Evolutionary conservation across 768 basidiomycete genomes (phyloP).

Genomic region (Suillus tomentosus): DNA sequence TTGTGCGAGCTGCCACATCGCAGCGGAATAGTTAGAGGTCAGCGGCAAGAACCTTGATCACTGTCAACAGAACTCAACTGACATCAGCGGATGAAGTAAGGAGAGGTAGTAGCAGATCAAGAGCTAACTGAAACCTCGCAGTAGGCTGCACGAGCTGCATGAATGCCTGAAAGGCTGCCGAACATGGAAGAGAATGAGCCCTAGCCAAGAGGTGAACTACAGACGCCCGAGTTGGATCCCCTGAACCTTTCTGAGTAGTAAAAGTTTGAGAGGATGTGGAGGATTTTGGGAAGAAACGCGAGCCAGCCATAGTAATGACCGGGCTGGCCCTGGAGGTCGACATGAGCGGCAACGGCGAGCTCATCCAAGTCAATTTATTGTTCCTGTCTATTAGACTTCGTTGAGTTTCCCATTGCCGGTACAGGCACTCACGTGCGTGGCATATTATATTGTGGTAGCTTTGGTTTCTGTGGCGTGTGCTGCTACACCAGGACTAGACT

Average conservation of each 20-base stretch:
- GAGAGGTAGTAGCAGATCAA: slow-evolving; percentile 78
- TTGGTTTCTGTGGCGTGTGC: slow-evolving; percentile 29
- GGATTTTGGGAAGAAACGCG: slow-evolving; percentile 35
- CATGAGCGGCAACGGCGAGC: slow-evolving; percentile 33
- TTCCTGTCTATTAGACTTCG: slow-evolving; percentile 25
- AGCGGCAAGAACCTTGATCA: slow-evolving; percentile 17
- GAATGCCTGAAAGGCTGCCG: slow-evolving; percentile 75
- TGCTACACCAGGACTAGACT: not conserved
- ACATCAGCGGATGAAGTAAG: slow-evolving; percentile 63
- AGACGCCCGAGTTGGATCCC: slow-evolving; percentile 55
- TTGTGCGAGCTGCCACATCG: slow-evolving; percentile 55
- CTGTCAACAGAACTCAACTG: slow-evolving; percentile 25
- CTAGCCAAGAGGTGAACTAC: slow-evolving; percentile 67
- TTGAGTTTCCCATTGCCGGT: slow-evolving; percentile 2
- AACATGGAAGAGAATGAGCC: slow-evolving; percentile 73
- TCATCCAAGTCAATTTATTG: slow-evolving; percentile 32
- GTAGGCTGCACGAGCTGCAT: slow-evolving; percentile 73
- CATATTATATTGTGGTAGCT: slow-evolving; percentile 19
- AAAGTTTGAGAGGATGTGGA: slow-evolving; percentile 34
- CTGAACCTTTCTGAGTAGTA: slow-evolving; percentile 34
- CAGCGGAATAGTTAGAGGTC: slow-evolving; percentile 16
- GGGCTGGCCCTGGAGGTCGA: slow-evolving; percentile 35
- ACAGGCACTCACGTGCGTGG: not conserved
- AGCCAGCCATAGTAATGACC: slow-evolving; percentile 29
- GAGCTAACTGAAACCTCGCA: slow-evolving; percentile 80